These are phyloP conservation scores for Aegilops umbellulata DNA, from an alignment of 176 grass and related monocot genomes.

Conservation along the genomic window DNA sequence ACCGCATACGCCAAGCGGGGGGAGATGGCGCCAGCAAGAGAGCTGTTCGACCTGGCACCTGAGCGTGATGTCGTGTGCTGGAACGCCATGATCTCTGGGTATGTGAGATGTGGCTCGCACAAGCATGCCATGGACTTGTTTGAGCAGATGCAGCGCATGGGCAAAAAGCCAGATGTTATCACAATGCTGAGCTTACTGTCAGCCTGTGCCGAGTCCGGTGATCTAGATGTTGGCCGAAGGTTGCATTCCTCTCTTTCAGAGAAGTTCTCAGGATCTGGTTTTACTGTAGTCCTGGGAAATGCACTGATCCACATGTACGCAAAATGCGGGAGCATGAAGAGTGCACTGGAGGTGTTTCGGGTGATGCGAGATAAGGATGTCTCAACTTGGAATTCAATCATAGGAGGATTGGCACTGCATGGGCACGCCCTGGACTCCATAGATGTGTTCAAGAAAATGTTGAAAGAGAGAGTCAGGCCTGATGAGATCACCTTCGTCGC, in stretches of 20 bases:
- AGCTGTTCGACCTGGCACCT: conserved; percentile 64
- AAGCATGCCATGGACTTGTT: conserved; percentile 56
- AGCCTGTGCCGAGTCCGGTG: conserved; percentile 48
- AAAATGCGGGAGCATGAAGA: conserved; percentile 70
- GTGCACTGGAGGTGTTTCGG: conserved; percentile 52
- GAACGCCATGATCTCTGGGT: conserved; percentile 87
- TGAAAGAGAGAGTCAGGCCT: conserved; percentile 51
- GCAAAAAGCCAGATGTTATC: conserved; percentile 64
- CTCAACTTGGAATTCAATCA: conserved; percentile 85
- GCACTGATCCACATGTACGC: conserved; percentile 84
- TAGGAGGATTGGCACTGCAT: conserved; percentile 73
- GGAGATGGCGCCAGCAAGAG: conserved; percentile 56
- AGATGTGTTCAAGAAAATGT: conserved; percentile 62
- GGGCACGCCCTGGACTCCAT: conserved; percentile 52
- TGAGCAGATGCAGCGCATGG: conserved; percentile 54
- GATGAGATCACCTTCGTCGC: conserved; percentile 86
- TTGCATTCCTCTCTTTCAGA: conserved; percentile 52
- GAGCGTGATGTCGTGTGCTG: conserved; percentile 65
- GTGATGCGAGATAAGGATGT: conserved; percentile 64
- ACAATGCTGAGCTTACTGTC: conserved; percentile 79
- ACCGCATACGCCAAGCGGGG: conserved; percentile 60
- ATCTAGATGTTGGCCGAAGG: conserved; percentile 55
- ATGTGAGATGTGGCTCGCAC: conserved; percentile 53
- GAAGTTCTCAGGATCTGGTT: conserved; percentile 38
- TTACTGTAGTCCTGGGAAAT: conserved; percentile 54